phyloP scores from a whole-genome alignment of 2,329 filamentous ascomycete genomes.

The Neofusicoccum kwambonambiense region DNA sequence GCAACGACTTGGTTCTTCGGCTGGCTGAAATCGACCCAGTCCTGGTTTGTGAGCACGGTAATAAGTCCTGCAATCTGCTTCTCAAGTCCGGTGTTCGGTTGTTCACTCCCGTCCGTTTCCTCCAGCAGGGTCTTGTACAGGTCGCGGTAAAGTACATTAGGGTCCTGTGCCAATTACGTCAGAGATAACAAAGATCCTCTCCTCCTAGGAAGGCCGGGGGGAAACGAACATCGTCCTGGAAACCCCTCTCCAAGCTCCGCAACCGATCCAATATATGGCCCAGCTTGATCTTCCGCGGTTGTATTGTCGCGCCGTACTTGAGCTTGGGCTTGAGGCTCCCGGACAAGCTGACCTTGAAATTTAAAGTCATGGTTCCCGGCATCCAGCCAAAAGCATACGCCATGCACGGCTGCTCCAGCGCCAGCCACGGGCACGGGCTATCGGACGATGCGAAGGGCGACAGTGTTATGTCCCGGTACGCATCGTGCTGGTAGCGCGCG shows the following conservation, averaged over 20 bases:
- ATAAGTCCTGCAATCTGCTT: slow-evolving; percentile 72
- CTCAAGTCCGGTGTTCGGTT: slow-evolving; percentile 62
- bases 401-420: slow-evolving; percentile 72
- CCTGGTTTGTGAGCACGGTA: slow-evolving; percentile 63
- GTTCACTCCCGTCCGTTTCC: slow-evolving; percentile 60
- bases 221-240: slow-evolving; percentile 44
- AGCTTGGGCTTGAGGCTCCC: slow-evolving; percentile 58
- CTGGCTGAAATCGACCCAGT: slow-evolving; percentile 72
- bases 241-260: slow-evolving; percentile 39
- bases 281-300: slow-evolving; percentile 62
- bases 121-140: slow-evolving; percentile 68
- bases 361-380: slow-evolving; percentile 70
- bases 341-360: slow-evolving; percentile 63
- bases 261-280: slow-evolving; percentile 45
- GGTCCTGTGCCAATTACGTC: slow-evolving; percentile 39
- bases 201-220: background rate
- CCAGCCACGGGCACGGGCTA: slow-evolving; percentile 60
- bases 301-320: slow-evolving; percentile 57
- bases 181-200: background rate
- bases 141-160: slow-evolving; percentile 49
- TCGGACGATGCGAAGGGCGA: slow-evolving; percentile 37
- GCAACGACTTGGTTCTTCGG: slow-evolving; percentile 71
- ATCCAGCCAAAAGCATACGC: slow-evolving; percentile 65
- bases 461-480: slow-evolving; percentile 39
- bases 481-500: slow-evolving; percentile 33